Evolutionary conservation across 2,329 filamentous ascomycete genomes (phyloP).

Genomic region (Scytalidium sp.): DNA sequence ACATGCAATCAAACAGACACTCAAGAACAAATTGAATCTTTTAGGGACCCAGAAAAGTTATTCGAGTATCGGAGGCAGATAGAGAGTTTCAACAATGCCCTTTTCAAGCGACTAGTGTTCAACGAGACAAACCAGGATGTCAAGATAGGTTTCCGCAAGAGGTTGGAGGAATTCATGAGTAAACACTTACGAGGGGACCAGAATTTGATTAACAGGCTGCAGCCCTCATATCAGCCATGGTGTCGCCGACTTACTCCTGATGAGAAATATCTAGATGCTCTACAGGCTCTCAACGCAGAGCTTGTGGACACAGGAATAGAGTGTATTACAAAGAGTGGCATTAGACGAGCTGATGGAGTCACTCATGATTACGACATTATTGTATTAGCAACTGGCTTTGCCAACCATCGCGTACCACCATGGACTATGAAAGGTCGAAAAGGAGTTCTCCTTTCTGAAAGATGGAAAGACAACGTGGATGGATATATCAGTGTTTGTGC

Average conservation of each 20-base stretch:
- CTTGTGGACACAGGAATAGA: slow-evolving; percentile 27
- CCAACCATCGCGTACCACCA: slow-evolving; percentile 18
- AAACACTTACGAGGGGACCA: slow-evolving; percentile 21
- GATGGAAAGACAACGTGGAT: slow-evolving; percentile 17
- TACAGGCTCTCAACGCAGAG: slow-evolving; percentile 27
- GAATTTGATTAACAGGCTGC: slow-evolving; percentile 34
- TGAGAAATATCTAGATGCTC: slow-evolving; percentile 30
- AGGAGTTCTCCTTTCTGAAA: slow-evolving; percentile 12
- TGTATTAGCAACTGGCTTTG: slow-evolving; percentile 25
- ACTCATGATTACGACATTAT: slow-evolving; percentile 27
- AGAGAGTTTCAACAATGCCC: not conserved
- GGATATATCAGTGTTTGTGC: slow-evolving; percentile 24
- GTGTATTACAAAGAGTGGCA: slow-evolving; percentile 27
- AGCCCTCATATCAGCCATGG: slow-evolving; percentile 38
- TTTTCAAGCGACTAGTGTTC: not conserved
- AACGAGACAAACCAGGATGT: not conserved
- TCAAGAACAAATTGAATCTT: slow-evolving; percentile 1
- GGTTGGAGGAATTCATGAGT: slow-evolving; percentile 1
- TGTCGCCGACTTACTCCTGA: slow-evolving; percentile 35
- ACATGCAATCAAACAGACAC: not conserved
- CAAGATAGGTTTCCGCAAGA: slow-evolving; percentile 1
- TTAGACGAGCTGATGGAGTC: slow-evolving; percentile 21
- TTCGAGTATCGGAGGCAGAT: not conserved
- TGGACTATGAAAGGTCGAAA: slow-evolving; percentile 20
- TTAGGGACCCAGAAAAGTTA: not conserved